These are phyloP conservation scores for Rhamnella rubrinervis DNA, from an alignment of 331 rosid species.

Conservation along the genomic window DNA sequence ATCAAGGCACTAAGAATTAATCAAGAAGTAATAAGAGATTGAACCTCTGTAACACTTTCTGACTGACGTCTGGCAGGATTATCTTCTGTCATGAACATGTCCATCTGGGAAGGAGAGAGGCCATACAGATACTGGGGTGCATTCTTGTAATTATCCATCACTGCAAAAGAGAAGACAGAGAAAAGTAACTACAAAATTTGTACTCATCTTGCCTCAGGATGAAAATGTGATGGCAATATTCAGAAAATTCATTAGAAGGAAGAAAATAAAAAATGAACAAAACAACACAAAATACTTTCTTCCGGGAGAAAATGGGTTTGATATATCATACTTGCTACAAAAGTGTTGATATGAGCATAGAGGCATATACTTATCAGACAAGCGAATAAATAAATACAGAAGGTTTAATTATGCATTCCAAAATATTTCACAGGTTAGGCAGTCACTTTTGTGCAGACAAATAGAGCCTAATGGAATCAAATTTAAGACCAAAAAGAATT, in stretches of 20 bases:
- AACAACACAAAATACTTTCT: not conserved
- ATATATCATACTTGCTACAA: not conserved
- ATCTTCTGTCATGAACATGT: constrained; percentile 91
- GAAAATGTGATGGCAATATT: not conserved
- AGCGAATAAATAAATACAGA: not conserved
- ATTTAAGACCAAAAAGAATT: too few relatives aligned
- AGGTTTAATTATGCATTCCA: too few relatives aligned
- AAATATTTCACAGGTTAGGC: too few relatives aligned
- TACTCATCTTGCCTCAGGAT: not conserved
- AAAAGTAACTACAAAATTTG: constrained; percentile 1
- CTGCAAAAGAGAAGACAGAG: constrained; percentile 38
- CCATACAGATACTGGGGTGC: constrained; percentile 72
- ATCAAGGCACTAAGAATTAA: constrained; percentile 8
- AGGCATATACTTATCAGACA: not conserved
- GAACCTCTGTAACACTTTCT: constrained; percentile 74
- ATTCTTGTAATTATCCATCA: constrained; percentile 82
- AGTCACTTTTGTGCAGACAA: too few relatives aligned
- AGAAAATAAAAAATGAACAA: not conserved
- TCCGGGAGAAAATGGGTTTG: not conserved
- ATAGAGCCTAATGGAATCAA: too few relatives aligned
- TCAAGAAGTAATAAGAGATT: constrained; percentile 15
- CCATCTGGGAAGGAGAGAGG: constrained; percentile 81
- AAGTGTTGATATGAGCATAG: not conserved
- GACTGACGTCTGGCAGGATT: constrained; percentile 59
- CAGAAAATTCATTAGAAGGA: not conserved